Evolutionary conservation across 805 yeast species (phyloP), one percentile per base, ranked within the genome.

Genomic region (Teunomyces lycoperdinae): DNA sequence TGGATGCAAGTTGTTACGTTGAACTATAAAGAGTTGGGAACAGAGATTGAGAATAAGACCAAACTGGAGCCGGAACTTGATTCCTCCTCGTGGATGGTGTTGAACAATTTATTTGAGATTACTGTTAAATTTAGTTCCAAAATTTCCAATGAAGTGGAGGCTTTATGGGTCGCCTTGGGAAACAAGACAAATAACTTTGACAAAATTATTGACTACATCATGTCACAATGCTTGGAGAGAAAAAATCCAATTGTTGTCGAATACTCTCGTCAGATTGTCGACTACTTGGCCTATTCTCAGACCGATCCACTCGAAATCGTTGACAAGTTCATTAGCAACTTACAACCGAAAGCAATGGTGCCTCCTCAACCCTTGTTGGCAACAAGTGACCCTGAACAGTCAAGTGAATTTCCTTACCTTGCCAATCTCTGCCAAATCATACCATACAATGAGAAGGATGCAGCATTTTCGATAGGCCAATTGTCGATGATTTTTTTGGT

Each of bases 81-180:
- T 13, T 46, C 63, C 1, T 45, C 67, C 0, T 68, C 74, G 1
- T 63, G 76, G 43, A 89, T 91, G 95, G 89, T 89, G 1, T 59
- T 92, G 54, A 80, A 79, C 51, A 90, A 91, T 53, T 67, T 92
- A 46, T 81, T 91, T 62, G 97, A 89, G 55, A 85, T 94, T 34
- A 89, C 97, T 0, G 81, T 89, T 32, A 81, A 81, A 49, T 87
- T 85, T 56, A 81, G 91, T 44, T 84, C 85, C 42, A 73, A 75
- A 10, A 81, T 89, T 55, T 88, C 89, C 39, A 86, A 85, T 57
- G 98, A 90, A 57, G 89, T 94, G 9, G 97, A 91, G 63, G 96
- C 96, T 0, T 66, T 94, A 17, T 94, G 99, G 99, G 89, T 88
- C 4, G 92, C 97, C 0, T 71, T 94, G n/a, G 96, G 95, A 1